Conservation (phyloP, 805 yeast species). For the Yarrowia osloensis region DNA sequence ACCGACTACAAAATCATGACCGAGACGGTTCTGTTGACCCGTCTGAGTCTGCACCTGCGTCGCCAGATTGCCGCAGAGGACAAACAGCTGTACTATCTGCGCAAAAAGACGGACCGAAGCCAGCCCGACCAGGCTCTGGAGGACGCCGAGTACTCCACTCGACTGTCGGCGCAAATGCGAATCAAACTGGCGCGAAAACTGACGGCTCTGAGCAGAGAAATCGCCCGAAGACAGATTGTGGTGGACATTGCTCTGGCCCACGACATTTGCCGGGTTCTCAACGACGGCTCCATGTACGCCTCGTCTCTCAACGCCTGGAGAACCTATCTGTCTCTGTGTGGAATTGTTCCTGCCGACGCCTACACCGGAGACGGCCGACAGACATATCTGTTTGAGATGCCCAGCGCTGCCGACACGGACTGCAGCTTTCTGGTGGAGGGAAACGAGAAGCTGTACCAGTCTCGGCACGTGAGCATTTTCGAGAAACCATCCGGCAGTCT, state of each 20-base stretch:
- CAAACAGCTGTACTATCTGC: not conserved
- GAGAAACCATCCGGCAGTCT: not conserved
- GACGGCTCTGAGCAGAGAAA: conserved; percentile 4
- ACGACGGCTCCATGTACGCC: not conserved
- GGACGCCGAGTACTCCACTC: not conserved
- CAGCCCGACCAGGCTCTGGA: not conserved
- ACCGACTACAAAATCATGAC: not conserved
- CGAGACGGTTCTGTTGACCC: not conserved
- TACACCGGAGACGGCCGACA: not conserved
- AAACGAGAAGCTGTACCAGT: not conserved
- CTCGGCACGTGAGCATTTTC: not conserved
- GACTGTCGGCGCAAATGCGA: not conserved
- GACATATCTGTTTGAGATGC: conserved; percentile 1
- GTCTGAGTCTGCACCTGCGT: not conserved
- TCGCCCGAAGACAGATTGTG: conserved; percentile 1
- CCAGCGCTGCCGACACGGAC: not conserved
- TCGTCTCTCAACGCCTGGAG: conserved; percentile 10
- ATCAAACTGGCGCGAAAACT: conserved; percentile 21
- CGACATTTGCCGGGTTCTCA: conserved; percentile 18
- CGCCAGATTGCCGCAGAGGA: not conserved
- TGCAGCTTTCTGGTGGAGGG: conserved; percentile 3
- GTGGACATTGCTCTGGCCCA: not conserved
- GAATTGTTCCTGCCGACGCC: conserved; percentile 6
- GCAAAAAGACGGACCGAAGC: not conserved
- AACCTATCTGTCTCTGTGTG: not conserved